These are phyloP conservation scores for Xerocomellus intermedius DNA, from an alignment of 768 basidiomycete species.

Conservation along the genomic window DNA sequence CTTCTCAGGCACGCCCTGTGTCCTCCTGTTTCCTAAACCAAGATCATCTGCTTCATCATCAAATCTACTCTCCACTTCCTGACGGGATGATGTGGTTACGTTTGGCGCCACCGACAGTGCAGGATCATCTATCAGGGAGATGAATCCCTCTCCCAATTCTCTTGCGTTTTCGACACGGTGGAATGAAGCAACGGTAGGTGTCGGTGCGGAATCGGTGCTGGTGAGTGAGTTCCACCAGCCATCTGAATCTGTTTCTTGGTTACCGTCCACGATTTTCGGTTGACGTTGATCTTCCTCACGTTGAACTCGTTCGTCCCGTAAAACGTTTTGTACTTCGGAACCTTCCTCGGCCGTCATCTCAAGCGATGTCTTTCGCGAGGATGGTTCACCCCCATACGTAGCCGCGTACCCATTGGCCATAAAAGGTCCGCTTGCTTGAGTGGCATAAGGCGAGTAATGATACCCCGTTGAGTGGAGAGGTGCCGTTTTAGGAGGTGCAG, in stretches of 20 bases:
- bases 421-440: constrained; percentile 22
- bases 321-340: constrained; percentile 6
- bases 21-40: constrained; percentile 77
- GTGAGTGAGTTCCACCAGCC: constrained; percentile 64
- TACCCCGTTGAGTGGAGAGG: constrained; percentile 44
- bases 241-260: constrained; percentile 36
- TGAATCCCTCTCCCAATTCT: constrained; percentile 57
- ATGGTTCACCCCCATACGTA: constrained; percentile 33
- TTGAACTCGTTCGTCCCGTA: constrained; percentile 5
- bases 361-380: constrained; percentile 28
- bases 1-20: constrained; percentile 29
- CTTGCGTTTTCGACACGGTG: constrained; percentile 47
- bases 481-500: constrained; percentile 52
- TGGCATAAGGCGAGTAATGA: constrained; percentile 29
- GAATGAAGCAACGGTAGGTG: constrained; percentile 73
- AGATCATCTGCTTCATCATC: constrained; percentile 81
- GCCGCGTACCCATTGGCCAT: constrained; percentile 40
- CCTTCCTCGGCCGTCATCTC: constrained; percentile 32
- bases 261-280: constrained; percentile 27
- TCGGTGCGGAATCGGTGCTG: constrained; percentile 42
- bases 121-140: constrained; percentile 77
- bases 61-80: constrained; percentile 8
- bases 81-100: constrained; percentile 8
- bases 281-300: constrained; percentile 3
- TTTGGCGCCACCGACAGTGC: constrained; percentile 41